phyloP scores from a whole-genome alignment of 768 basidiomycete genomes.

The Kwoniella shandongensis region DNA sequence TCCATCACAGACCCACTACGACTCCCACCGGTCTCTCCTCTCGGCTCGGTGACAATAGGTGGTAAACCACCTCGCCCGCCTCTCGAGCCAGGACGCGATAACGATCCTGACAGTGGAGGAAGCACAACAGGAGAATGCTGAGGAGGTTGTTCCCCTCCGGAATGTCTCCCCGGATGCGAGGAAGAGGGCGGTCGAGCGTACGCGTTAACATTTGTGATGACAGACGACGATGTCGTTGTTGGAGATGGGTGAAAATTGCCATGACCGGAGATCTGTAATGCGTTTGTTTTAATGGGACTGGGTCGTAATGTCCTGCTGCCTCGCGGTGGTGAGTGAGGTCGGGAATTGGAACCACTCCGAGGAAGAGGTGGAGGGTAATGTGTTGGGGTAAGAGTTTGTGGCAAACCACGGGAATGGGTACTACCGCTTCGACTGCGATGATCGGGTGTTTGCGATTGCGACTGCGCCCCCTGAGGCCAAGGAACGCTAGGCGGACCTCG shows the following conservation, averaged over 20 bases:
- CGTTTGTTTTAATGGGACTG: not conserved
- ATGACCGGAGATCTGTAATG: not conserved
- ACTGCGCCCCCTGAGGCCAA: conserved; percentile 2
- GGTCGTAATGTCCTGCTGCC: not conserved
- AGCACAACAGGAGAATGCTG: not conserved
- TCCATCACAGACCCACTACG: not conserved
- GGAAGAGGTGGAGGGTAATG: not conserved
- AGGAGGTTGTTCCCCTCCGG: not conserved
- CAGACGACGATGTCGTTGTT: not conserved
- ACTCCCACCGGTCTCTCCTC: conserved; percentile 1
- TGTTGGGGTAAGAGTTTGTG: not conserved
- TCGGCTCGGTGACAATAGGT: conserved; percentile 3
- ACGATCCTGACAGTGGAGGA: conserved; percentile 4
- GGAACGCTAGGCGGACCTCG: not conserved
- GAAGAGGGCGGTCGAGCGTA: conserved; percentile 8
- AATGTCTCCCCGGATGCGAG: not conserved
- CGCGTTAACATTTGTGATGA: not conserved
- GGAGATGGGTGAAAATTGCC: not conserved
- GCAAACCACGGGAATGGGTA: not conserved
- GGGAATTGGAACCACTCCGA: not conserved
- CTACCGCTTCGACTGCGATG: not conserved
- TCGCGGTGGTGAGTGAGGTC: conserved; percentile 5
- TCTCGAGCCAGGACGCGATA: not conserved
- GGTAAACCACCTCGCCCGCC: conserved; percentile 4
- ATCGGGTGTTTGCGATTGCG: no score